Conservation (phyloP, 768 basidiomycete species). For the Boletus vermiculosoides region DNA sequence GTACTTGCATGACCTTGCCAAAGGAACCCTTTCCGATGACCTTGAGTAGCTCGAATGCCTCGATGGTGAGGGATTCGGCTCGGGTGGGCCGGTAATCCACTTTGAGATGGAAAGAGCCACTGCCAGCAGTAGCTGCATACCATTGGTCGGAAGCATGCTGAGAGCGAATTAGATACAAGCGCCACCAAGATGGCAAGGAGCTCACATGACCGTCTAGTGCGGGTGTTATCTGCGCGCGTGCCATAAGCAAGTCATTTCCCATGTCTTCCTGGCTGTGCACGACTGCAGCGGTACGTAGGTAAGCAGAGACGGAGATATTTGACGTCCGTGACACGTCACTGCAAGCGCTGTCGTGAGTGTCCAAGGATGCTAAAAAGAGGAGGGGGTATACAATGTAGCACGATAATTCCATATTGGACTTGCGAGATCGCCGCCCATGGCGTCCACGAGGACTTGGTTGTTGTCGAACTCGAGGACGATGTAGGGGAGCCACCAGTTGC, state of each 20-base stretch:
- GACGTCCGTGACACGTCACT: conserved; percentile 96
- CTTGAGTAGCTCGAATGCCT: conserved; percentile 94
- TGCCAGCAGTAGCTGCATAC: conserved; percentile 80
- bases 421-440: conserved; percentile 88
- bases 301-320: conserved; percentile 88
- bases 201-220: conserved; percentile 74
- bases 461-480: conserved; percentile 98
- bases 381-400: conserved; percentile 79
- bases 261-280: conserved; percentile 83
- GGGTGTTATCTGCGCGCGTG: conserved; percentile 87
- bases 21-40: conserved; percentile 98
- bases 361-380: not conserved
- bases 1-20: conserved; percentile 99
- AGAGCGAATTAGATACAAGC: conserved; percentile 5
- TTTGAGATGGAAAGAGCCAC: conserved; percentile 93
- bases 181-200: conserved; percentile 4
- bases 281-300: conserved; percentile 78
- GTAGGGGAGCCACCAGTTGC: conserved; percentile 93
- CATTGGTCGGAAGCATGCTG: conserved; percentile 88
- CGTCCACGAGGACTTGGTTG: conserved; percentile 96
- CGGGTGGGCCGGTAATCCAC: conserved; percentile 89
- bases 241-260: conserved; percentile 95
- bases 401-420: conserved; percentile 95
- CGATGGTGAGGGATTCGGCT: conserved; percentile 86
- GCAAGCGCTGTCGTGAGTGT: conserved; percentile 7